A percentile compares a stretch with the other conserved stretches of the same genome.
Conservation (phyloP, 208 protist species). For the Giardia muris region DNA sequence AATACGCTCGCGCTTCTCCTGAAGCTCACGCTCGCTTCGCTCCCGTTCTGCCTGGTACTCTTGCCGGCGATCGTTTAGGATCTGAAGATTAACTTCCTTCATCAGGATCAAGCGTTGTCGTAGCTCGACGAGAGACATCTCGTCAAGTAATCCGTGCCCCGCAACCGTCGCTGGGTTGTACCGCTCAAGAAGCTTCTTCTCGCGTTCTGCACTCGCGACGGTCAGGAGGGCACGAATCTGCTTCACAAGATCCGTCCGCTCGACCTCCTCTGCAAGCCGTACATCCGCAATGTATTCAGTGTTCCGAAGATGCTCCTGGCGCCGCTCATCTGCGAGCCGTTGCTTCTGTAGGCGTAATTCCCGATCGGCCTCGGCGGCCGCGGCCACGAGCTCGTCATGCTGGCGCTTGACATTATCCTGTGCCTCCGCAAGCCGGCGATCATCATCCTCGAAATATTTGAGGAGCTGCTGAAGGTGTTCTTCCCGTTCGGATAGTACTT, state of each 20-base stretch:
- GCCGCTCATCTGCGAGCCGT: neutral
- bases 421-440: neutral
- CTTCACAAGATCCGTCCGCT: neutral
- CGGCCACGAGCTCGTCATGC: neutral
- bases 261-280: neutral
- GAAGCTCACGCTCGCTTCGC: neutral
- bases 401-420: neutral
- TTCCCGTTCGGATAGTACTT: neutral
- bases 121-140: neutral
- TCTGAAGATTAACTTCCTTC: conserved; percentile 8
- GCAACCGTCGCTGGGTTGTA: neutral
- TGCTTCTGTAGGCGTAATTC: neutral
- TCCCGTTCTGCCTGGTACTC: neutral
- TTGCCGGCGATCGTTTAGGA: neutral
- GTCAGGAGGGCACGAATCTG: neutral
- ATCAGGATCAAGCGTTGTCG: neutral
- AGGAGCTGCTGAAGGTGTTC: neutral
- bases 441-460: neutral
- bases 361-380: neutral
- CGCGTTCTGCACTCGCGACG: neutral
- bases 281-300: neutral
- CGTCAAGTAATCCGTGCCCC: neutral
- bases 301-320: neutral
- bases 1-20: neutral
- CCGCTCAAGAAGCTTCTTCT: neutral